phyloP scores from a whole-genome alignment of 192 early-diverging fungal species.

The Backusella australiensis region DNA sequence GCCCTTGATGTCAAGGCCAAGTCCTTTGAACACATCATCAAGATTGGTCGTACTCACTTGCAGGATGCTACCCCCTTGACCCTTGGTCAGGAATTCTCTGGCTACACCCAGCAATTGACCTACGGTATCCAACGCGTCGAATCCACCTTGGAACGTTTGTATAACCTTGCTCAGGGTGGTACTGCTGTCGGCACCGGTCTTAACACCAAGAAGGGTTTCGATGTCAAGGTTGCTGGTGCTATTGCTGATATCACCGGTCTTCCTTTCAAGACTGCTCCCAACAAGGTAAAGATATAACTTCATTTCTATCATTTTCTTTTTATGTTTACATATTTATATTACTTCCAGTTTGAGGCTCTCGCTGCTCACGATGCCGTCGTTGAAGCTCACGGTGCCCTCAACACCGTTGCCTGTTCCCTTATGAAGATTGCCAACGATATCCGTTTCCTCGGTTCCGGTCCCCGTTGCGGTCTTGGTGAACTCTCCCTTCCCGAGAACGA shows the following conservation, averaged over 20 bases:
- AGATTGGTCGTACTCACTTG: conserved; percentile 98
- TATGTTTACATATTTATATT: conserved; percentile 18
- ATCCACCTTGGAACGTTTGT: conserved; percentile 78
- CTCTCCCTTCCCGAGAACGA: conserved; percentile 97
- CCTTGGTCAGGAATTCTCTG: conserved; percentile 98
- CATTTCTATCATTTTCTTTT: background rate
- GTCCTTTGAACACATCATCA: conserved; percentile 92
- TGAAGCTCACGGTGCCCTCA: conserved; percentile 92
- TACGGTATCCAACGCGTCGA: conserved; percentile 90
- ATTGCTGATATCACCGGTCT: conserved; percentile 87
- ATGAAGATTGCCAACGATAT: conserved; percentile 99
- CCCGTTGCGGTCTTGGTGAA: conserved; percentile 97
- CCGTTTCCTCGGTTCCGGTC: conserved; percentile 92
- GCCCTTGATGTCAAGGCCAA: conserved; percentile 77
- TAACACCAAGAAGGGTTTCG: conserved; percentile 94
- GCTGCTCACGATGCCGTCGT: conserved; percentile 98
- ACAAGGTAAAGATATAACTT: conserved; percentile 65
- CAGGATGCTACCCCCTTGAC: conserved; percentile 98
- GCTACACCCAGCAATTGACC: conserved; percentile 90
- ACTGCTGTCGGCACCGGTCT: conserved; percentile 97
- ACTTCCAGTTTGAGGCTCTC: conserved; percentile 86
- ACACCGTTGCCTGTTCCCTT: conserved; percentile 91
- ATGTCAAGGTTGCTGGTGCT: conserved; percentile 83
- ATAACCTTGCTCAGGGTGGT: conserved; percentile 94
- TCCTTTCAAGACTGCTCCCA: conserved; percentile 93